Conservation (phyloP, 176 grass and related monocot species). For the Carex cristatella region DNA sequence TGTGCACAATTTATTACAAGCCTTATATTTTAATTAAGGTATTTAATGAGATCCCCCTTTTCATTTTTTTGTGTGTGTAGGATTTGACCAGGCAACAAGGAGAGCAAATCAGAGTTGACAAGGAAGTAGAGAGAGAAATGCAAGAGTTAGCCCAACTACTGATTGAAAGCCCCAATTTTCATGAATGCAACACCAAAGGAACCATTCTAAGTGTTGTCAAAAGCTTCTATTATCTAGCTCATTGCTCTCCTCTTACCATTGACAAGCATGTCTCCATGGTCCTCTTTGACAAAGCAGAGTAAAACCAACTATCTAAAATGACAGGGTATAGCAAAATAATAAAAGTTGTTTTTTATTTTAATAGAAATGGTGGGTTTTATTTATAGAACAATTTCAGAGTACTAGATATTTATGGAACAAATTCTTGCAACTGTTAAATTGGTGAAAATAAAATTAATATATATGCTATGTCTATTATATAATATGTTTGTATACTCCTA, state of each 20-base stretch:
- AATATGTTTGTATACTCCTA: background rate
- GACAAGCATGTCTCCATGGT: conserved; percentile 30
- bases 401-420: background rate
- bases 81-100: background rate
- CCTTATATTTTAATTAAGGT: background rate
- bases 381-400: background rate
- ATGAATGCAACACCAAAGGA: conserved; percentile 22
- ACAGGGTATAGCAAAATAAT: background rate
- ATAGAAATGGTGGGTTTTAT: background rate
- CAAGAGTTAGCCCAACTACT: conserved; percentile 9
- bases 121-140: conserved; percentile 14
- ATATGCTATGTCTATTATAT: background rate
- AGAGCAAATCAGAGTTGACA: conserved; percentile 5
- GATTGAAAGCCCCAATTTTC: conserved; percentile 14
- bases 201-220: conserved; percentile 28
- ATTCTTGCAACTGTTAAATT: background rate
- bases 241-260: conserved; percentile 20
- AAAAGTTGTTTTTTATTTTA: conserved; percentile 3
- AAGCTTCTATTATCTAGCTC: conserved; percentile 31
- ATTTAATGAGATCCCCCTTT: background rate
- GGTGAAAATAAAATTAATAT: background rate
- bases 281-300: conserved; percentile 23
- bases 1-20: too few species aligned
- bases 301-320: background rate
- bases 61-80: background rate